phyloP scores from a whole-genome alignment of 345 rosid species.

The Streptanthus diversifolius region DNA sequence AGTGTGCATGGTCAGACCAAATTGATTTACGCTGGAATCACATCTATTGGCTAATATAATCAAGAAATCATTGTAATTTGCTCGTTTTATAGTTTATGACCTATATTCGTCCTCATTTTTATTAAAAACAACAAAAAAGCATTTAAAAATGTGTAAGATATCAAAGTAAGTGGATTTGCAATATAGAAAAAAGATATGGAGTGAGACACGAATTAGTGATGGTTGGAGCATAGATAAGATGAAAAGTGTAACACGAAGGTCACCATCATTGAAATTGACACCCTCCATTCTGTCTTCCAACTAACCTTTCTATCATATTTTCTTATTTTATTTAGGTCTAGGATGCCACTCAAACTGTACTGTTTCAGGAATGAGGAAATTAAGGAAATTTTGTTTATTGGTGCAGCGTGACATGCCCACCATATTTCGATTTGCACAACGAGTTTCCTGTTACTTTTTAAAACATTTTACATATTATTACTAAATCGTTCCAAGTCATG shows the following conservation, averaged over 20 bases:
- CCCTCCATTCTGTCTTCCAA: conserved; percentile 17
- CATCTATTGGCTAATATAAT: too few species aligned
- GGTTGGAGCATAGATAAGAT: conserved; percentile 4
- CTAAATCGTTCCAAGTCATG: too few species aligned
- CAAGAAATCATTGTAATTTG: too few species aligned
- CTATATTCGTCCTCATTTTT: too few species aligned
- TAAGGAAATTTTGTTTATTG: not conserved
- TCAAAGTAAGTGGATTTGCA: not conserved
- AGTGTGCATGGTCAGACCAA: too few species aligned
- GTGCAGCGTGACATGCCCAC: not conserved
- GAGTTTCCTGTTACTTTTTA: not conserved
- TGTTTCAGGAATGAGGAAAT: not conserved
- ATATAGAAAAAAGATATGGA: not conserved
- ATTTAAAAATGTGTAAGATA: not conserved
- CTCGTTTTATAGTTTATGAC: too few species aligned
- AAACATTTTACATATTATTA: too few species aligned
- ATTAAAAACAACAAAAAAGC: not conserved
- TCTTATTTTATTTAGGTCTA: not conserved
- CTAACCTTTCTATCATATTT: not conserved
- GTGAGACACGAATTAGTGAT: conserved; percentile 11
- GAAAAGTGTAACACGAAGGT: not conserved
- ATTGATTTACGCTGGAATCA: too few species aligned
- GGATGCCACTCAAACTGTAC: not conserved
- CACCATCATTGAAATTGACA: conserved; percentile 10
- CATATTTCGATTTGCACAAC: not conserved